These are phyloP conservation scores for Fomitopsis palustris DNA, from an alignment of 1,284 basidiomycete genomes.

Conservation along the genomic window DNA sequence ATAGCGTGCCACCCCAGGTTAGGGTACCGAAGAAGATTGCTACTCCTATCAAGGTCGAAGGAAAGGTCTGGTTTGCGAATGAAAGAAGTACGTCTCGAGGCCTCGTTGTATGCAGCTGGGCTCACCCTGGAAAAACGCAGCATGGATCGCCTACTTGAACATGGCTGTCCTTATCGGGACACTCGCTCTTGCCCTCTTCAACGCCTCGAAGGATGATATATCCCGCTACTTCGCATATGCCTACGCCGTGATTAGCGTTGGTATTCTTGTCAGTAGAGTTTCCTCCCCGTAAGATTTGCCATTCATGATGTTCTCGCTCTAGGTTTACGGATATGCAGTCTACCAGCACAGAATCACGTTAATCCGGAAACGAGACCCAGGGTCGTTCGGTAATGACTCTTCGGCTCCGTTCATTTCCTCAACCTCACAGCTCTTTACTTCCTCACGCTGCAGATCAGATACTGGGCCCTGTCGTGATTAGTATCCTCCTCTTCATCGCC, in stretches of 20 bases:
- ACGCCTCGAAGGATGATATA: conserved; percentile 73
- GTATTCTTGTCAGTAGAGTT: conserved; percentile 55
- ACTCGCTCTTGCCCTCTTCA: conserved; percentile 86
- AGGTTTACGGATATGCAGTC: conserved; percentile 85
- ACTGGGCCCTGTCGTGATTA: conserved; percentile 78
- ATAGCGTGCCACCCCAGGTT: conserved; percentile 53
- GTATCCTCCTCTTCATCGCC: conserved; percentile 77
- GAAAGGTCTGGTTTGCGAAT: conserved; percentile 99
- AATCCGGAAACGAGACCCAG: conserved; percentile 90
- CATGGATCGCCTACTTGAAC: conserved; percentile 91
- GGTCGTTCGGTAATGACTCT: conserved; percentile 74
- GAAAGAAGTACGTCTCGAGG: conserved; percentile 73
- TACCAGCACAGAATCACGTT: conserved; percentile 90
- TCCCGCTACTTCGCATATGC: conserved; percentile 80
- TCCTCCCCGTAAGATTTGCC: background rate
- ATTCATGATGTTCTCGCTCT: background rate
- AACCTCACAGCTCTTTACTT: conserved; percentile 1
- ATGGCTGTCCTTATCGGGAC: conserved; percentile 84
- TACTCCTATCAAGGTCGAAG: conserved; percentile 90
- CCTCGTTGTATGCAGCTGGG: conserved; percentile 3
- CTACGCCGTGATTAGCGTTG: conserved; percentile 79
- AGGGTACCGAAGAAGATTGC: conserved; percentile 84
- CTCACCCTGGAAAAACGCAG: conserved; percentile 31
- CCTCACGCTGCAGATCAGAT: conserved; percentile 58
- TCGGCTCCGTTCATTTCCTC: background rate